A percentile compares a stretch with the other conserved stretches of the same genome.
These are phyloP conservation scores for Cairneyella variabilis DNA, from an alignment of 495 filamentous ascomycete species.

Conservation along the genomic window DNA sequence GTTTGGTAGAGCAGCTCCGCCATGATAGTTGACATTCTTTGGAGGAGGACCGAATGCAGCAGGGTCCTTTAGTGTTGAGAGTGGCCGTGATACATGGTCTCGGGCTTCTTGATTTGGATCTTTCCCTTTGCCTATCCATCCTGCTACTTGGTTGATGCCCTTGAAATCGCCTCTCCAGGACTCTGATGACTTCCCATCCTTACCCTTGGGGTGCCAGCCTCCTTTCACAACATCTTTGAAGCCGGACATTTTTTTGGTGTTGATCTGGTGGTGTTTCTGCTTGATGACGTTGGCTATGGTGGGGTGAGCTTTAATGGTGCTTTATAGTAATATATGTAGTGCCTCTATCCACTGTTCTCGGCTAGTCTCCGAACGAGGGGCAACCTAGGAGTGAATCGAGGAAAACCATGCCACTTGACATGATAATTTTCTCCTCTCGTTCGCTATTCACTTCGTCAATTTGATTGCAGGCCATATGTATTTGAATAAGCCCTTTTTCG, in stretches of 20 bases:
- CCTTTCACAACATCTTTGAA: conserved; percentile 48
- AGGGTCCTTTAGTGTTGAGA: conserved; percentile 80
- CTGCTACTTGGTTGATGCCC: conserved; percentile 55
- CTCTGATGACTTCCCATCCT: conserved; percentile 48
- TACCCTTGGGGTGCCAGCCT: conserved; percentile 57
- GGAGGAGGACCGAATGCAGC: conserved; percentile 82
- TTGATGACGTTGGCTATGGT: conserved; percentile 4
- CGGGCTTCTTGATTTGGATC: conserved; percentile 26
- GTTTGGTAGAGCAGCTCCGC: conserved; percentile 43
- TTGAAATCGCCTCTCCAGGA: conserved; percentile 58
- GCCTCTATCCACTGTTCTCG: too few relatives aligned
- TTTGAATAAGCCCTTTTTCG: too few relatives aligned
- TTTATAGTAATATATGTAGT: too few relatives aligned
- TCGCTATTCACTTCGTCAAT: too few relatives aligned
- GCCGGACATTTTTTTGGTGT: conserved; percentile 15
- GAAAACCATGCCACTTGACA: too few relatives aligned
- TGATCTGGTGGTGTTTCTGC: not conserved
- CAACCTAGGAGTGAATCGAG: too few relatives aligned
- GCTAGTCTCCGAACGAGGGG: too few relatives aligned
- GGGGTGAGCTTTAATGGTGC: too few relatives aligned
- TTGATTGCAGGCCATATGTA: too few relatives aligned
- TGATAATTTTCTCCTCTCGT: too few relatives aligned
- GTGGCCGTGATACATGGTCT: conserved; percentile 48
- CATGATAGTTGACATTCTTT: conserved; percentile 58
- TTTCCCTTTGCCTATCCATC: conserved; percentile 54